phyloP scores from a whole-genome alignment of 2,329 filamentous ascomycete species.

The Zymoseptoria tritici region DNA sequence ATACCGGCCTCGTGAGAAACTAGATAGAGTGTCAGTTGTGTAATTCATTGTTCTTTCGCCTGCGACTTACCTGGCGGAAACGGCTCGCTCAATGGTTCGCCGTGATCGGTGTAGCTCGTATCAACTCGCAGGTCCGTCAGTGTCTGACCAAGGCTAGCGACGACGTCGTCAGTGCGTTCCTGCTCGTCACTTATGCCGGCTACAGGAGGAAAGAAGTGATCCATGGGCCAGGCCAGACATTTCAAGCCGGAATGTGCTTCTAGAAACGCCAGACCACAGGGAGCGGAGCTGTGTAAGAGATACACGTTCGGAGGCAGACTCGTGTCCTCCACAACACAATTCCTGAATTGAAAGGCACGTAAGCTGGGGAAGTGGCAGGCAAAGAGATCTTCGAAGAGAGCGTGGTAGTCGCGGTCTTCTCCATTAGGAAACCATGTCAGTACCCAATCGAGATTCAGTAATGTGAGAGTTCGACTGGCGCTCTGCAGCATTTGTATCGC shows the following conservation, averaged over 20 bases:
- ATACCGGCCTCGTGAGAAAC: too few relatives aligned
- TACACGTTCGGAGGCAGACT: constrained; percentile 13
- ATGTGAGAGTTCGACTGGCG: constrained; percentile 24
- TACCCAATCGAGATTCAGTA: constrained; percentile 32
- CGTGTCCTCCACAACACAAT: constrained; percentile 34
- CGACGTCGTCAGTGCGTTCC: constrained; percentile 15
- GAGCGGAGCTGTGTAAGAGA: too few relatives aligned
- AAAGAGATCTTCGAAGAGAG: constrained; percentile 21
- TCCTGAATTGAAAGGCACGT: constrained; percentile 40
- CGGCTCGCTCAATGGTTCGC: constrained; percentile 22
- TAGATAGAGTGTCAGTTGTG: too few relatives aligned
- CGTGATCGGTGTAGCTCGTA: constrained; percentile 18
- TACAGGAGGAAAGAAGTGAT: constrained; percentile 33
- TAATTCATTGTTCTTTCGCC: too few relatives aligned
- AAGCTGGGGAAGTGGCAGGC: constrained; percentile 37
- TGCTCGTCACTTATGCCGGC: too few relatives aligned
- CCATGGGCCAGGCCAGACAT: constrained; percentile 41
- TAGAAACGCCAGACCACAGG: constrained; percentile 31
- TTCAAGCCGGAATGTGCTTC: constrained; percentile 38
- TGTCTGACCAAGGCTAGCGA: constrained; percentile 34
- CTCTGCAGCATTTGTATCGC: constrained; percentile 14
- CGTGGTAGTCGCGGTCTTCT: neutral
- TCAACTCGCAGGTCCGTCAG: constrained; percentile 39
- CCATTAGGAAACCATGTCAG: neutral
- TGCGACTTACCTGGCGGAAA: too few relatives aligned